A percentile compares a stretch with the other conserved stretches of the same genome.
These are phyloP conservation scores for Starmerella apicola DNA, from an alignment of 805 yeast species.

Conservation along the genomic window DNA sequence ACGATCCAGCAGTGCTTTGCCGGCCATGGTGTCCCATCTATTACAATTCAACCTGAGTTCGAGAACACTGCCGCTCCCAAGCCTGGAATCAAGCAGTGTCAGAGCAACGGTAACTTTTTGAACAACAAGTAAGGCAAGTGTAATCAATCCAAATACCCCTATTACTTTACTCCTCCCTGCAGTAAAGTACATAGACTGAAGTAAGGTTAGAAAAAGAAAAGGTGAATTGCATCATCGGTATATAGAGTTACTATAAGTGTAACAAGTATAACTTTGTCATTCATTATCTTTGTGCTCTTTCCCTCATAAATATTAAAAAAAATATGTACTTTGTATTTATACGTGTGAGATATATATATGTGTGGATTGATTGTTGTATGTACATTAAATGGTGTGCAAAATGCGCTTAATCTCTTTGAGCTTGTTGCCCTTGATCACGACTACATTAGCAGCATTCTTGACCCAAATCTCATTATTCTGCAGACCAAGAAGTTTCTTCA, in stretches of 20 bases:
- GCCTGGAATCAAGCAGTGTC: conserved; percentile 15
- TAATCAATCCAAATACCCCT: no score
- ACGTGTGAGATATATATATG: not conserved
- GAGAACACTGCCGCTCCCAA: conserved; percentile 16
- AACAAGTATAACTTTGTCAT: no score
- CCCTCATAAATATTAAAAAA: not conserved
- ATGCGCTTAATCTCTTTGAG: conserved; percentile 29
- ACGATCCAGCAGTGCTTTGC: conserved; percentile 70
- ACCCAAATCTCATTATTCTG: conserved; percentile 37
- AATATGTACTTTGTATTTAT: not conserved
- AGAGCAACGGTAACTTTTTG: conserved; percentile 17
- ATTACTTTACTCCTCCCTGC: no score
- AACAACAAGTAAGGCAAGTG: no score
- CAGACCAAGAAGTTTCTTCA: conserved; percentile 38
- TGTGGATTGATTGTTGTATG: not conserved
- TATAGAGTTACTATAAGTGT: no score
- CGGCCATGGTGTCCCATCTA: conserved; percentile 76
- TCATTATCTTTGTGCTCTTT: not conserved
- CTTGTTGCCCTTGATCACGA: conserved; percentile 42
- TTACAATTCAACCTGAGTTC: conserved; percentile 95
- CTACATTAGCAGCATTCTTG: conserved; percentile 38
- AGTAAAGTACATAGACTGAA: no score
- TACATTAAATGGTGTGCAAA: conserved; percentile 19
- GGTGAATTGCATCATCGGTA: no score
- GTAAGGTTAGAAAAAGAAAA: no score